These are phyloP conservation scores for Aspergillus pseudotamarii DNA, from an alignment of 2,329 filamentous ascomycete species.

Conservation along the genomic window DNA sequence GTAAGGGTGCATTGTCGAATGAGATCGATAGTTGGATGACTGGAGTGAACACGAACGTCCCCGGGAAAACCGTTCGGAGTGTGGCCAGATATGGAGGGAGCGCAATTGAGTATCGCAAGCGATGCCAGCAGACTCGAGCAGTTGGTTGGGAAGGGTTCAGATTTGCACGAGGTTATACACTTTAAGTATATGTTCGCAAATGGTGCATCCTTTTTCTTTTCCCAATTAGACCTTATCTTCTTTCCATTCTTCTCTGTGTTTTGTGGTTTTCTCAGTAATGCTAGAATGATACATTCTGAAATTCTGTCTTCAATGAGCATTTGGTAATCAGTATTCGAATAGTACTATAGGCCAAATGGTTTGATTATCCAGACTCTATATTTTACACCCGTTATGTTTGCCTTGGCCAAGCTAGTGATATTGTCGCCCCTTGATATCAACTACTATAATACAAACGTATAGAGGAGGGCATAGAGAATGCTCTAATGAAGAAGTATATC, in stretches of 20 bases:
- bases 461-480: too few relatives aligned
- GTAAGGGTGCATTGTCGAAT: constrained; percentile 48
- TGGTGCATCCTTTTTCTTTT: not conserved
- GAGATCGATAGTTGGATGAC: constrained; percentile 60
- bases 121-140: not conserved
- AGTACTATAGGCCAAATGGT: not conserved
- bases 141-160: not conserved
- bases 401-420: too few relatives aligned
- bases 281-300: accelerated
- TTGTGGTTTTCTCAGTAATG: not conserved
- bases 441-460: not conserved
- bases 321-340: not conserved
- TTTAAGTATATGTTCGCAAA: not conserved
- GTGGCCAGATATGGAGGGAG: not conserved
- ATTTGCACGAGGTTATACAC: not conserved
- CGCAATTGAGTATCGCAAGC: not conserved
- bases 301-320: not conserved
- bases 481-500: too few relatives aligned
- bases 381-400: too few relatives aligned
- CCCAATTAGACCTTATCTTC: not conserved
- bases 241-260: not conserved
- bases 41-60: constrained; percentile 54
- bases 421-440: too few relatives aligned
- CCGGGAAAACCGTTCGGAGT: not conserved
- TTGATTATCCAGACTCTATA: not conserved